A percentile compares a stretch with the other conserved stretches of the same genome.
Evolutionary conservation across 2,329 filamentous ascomycete genomes (phyloP).

Genomic region (Pseudopithomyces chartarum): DNA sequence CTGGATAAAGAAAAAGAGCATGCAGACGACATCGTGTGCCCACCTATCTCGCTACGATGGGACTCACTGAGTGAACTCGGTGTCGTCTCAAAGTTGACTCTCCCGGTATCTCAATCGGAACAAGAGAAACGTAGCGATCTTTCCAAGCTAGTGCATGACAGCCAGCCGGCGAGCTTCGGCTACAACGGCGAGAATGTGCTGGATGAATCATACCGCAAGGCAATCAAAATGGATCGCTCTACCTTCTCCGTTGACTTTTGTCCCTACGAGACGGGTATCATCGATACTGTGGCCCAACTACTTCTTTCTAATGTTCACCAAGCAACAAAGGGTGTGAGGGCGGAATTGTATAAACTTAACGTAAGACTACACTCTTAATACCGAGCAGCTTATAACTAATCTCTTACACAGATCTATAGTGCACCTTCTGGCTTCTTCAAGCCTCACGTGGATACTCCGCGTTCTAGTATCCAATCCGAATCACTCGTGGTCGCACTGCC

Average conservation of each 20-base stretch:
- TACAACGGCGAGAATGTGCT: constrained; percentile 51
- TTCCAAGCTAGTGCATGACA: constrained; percentile 21
- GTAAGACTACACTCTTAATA: constrained; percentile 29
- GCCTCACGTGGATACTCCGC: constrained; percentile 60
- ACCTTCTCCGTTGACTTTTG: constrained; percentile 58
- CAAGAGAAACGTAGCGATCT: neutral
- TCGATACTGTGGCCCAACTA: constrained; percentile 55
- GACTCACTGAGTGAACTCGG: neutral
- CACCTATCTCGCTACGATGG: constrained; percentile 7
- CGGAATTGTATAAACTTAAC: constrained; percentile 64
- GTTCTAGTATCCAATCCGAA: constrained; percentile 55
- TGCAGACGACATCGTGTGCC: neutral
- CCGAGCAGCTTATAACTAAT: neutral
- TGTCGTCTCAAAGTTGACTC: constrained; percentile 1
- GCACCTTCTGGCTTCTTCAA: constrained; percentile 58
- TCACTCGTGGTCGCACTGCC: constrained; percentile 61
- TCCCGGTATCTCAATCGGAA: neutral
- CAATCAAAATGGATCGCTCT: constrained; percentile 54
- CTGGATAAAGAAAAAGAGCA: no score
- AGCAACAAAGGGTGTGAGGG: constrained; percentile 45
- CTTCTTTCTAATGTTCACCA: constrained; percentile 45
- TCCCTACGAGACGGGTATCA: constrained; percentile 58
- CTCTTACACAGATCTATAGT: constrained; percentile 52
- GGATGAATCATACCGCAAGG: constrained; percentile 60
- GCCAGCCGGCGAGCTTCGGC: constrained; percentile 57